Conservation (phyloP, 1,139 yeast species). For the Debaryomycetaceae sp. region DNA sequence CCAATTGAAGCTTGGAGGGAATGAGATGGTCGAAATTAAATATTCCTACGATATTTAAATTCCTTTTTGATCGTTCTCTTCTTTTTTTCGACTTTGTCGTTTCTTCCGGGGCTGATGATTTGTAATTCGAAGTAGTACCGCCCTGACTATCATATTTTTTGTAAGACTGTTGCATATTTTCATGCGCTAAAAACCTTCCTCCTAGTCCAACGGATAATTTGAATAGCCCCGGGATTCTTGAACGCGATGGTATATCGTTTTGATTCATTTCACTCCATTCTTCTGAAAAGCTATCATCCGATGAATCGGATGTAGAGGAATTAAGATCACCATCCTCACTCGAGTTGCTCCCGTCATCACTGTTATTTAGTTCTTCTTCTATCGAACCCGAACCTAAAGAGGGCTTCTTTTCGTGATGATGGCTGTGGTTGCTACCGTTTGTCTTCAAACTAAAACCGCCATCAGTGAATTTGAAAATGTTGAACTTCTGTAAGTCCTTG, state of each 20-base stretch:
- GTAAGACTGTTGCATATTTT: conserved; percentile 17
- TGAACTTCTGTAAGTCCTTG: conserved; percentile 28
- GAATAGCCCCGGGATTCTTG: conserved; percentile 44
- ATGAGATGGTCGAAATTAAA: conserved; percentile 67
- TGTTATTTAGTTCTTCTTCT: conserved; percentile 12
- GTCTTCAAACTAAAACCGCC: conserved; percentile 30
- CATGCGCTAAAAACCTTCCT: conserved; percentile 20
- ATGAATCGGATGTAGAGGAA: conserved; percentile 19
- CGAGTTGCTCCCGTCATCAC: not conserved
- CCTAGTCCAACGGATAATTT: conserved; percentile 41
- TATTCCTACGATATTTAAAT: conserved; percentile 55
- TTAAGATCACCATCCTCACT: conserved; percentile 10
- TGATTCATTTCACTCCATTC: conserved; percentile 51
- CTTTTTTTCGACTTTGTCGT: conserved; percentile 12
- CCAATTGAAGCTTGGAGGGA: conserved; percentile 76
- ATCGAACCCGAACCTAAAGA: conserved; percentile 4
- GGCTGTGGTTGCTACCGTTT: conserved; percentile 12
- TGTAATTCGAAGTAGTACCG: conserved; percentile 24
- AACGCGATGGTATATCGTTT: conserved; percentile 41
- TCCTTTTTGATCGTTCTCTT: conserved; percentile 17
- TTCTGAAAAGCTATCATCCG: conserved; percentile 48
- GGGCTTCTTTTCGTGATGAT: conserved; percentile 5
- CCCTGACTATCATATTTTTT: conserved; percentile 26
- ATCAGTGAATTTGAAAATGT: conserved; percentile 38
- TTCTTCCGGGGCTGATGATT: conserved; percentile 24